Evolutionary conservation across 2,329 filamentous ascomycete genomes (phyloP), one percentile per base, ranked within the genome.

Genomic region (Aspergillus flavus): DNA sequence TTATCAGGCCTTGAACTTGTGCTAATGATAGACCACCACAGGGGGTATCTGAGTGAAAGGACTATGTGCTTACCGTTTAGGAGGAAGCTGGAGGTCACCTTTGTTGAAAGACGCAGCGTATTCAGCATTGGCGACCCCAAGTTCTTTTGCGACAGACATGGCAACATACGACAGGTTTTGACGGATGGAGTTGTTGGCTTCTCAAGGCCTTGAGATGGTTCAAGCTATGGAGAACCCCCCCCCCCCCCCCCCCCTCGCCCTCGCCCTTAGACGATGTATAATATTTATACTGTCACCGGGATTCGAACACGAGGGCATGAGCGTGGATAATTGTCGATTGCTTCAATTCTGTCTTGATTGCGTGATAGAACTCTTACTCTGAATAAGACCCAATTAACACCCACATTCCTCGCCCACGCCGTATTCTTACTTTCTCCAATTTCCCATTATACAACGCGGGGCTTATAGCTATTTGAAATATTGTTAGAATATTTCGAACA

Each of bases 71-170:
- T 82, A 89, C 88, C 76, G 66, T 11, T 86, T 86, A 0, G 91
- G 91, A 0, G 90, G 89, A 1, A 93, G 83, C 0, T 86, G 83
- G 5, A 93, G 83, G 65, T 88, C 67, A 19, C 89, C 90, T 65
- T 91, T 82, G n/a, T 82, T 86, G 76, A 93, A 94, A 3, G 74
- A 78, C 2, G 81, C 77, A 5, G 82, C 84, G 71, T 89, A 89
- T 36, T 82, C 77, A 36, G 80, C 82, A 73, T 91, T 91, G 55
- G 83, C 84, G 54, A 82, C 74, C 59, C 85, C 79, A 26, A 90
- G 75, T 63, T 87, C 86, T 65, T 85, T 75, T 69, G 72, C 70
- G 54, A 72, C 69, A 12, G 70, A 70, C 71, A 74, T 75, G 21
- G 28, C n/a, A 21, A 21, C 10, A 45, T 21, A 21, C 10, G 19